Conservation (phyloP, 257 asterid genomes). For the Eustoma russellianum region DNA sequence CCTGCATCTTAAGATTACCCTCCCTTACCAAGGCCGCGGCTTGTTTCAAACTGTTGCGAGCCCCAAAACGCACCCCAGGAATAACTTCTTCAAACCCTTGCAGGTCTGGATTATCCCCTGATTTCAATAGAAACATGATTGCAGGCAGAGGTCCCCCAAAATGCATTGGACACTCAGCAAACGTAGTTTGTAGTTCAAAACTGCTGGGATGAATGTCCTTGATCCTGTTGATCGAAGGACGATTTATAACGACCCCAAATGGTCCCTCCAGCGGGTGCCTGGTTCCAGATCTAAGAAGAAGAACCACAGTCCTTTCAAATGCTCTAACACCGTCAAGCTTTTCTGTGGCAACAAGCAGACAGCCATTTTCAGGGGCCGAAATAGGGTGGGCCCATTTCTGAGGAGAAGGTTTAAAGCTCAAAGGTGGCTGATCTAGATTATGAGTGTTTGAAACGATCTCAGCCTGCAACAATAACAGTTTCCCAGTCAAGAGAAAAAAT, state of each 20-base stretch:
- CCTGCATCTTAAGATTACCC: conserved; percentile 56
- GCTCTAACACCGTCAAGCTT: conserved; percentile 83
- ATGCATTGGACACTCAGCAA: conserved; percentile 69
- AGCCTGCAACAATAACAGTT: conserved; percentile 31
- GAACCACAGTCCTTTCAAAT: conserved; percentile 81
- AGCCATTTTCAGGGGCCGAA: conserved; percentile 88
- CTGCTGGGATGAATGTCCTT: conserved; percentile 75
- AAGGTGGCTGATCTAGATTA: conserved; percentile 29
- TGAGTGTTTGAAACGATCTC: conserved; percentile 34
- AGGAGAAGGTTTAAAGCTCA: conserved; percentile 44
- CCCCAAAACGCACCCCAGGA: conserved; percentile 74
- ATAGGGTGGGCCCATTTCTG: conserved; percentile 97
- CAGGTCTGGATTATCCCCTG: conserved; percentile 33
- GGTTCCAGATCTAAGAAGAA: conserved; percentile 82
- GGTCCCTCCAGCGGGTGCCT: conserved; percentile 88
- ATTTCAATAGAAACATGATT: conserved; percentile 64
- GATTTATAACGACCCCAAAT: conserved; percentile 72
- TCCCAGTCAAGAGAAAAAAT: conserved; percentile 1
- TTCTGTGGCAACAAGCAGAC: conserved; percentile 87
- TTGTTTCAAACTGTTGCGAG: conserved; percentile 65
- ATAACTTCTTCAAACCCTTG: conserved; percentile 65
- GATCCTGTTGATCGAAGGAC: conserved; percentile 72
- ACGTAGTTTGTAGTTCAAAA: conserved; percentile 67
- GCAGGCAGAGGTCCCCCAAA: conserved; percentile 98
- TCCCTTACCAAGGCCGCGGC: conserved; percentile 63